A percentile compares a stretch with the other conserved stretches of the same genome.
These are phyloP conservation scores for Euphorbia peplus DNA, from an alignment of 345 rosid species.

Conservation along the genomic window DNA sequence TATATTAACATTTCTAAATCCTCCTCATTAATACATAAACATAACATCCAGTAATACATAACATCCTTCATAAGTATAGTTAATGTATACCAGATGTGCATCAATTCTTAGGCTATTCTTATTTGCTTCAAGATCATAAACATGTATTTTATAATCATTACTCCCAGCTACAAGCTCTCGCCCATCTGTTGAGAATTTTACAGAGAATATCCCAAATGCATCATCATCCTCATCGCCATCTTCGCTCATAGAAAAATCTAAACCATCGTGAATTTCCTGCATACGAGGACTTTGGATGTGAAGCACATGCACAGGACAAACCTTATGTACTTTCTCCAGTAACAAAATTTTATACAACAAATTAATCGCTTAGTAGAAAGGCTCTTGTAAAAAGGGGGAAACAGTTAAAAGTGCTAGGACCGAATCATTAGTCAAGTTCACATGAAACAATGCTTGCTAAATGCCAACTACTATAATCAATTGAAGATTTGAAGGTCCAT, in stretches of 20 bases:
- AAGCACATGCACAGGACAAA: constrained; percentile 1
- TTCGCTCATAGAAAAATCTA: constrained; percentile 40
- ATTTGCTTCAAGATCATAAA: constrained; percentile 57
- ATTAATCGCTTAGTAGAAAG: background rate
- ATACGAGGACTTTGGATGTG: background rate
- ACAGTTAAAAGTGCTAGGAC: background rate
- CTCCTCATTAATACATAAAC: too few relatives aligned
- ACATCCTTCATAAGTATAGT: background rate
- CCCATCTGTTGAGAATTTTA: constrained; percentile 69
- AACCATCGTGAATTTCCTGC: constrained; percentile 67
- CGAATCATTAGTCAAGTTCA: background rate
- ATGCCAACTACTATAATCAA: background rate
- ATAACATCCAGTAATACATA: background rate
- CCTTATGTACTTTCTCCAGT: background rate
- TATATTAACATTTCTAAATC: constrained; percentile 5
- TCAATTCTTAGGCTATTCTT: constrained; percentile 43
- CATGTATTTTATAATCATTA: constrained; percentile 43
- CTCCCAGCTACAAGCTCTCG: constrained; percentile 62
- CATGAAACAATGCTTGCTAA: background rate
- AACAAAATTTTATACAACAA: background rate
- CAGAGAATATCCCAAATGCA: constrained; percentile 48
- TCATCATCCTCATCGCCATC: constrained; percentile 21
- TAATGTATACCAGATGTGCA: constrained; percentile 50
- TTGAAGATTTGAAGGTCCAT: too few relatives aligned
- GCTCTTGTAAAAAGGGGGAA: background rate